Base-by-base conservation (phyloP, 805 yeast species). In the Wickerhamiella sorbophila region DNA sequence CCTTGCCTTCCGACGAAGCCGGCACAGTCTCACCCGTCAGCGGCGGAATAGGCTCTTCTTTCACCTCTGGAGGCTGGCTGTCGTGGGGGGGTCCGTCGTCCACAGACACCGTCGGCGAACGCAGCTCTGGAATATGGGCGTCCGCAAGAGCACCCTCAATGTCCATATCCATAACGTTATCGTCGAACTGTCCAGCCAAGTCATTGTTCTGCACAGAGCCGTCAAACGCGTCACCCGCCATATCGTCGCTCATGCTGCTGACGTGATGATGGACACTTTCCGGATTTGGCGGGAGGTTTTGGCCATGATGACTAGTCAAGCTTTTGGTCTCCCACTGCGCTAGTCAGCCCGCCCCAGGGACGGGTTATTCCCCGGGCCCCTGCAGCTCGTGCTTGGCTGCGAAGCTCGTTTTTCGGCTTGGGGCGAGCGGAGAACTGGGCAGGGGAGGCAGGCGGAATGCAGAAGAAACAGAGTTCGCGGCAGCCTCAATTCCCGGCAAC, bases 71-170 rank as follows among this genome's bases (percentile, higher is more conserved):
- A 12, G 6, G 10, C 10, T 24, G 10, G 29, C 6, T 6, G 29
- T 24, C 29, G 29, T 6, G 10, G 12, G 29, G 29, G 12, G 29
- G 29, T n/a, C 27, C 43, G 22, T 38, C 39, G 31, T 45, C 43
- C 15, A 41, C 44, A 26, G 37, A 36, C 40, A 42, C 46, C 16
- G 16, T 38, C 26, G 42, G 41, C 18, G 27, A 42, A 9, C 24
- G 14, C 32, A 18, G 27, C 26, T 32, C 45, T 16, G 36, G 40
- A n/a, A 38, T 39, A n/a, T 41, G 40, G 18, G 40, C 48, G 16
- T 42, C 29, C 6, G 36, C 31, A n/a, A 26, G 4, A 8, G 19
- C 37, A 22, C n/a, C 38, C 18, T 36, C 38, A 36, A 36, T 16
- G 21, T 36, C 38, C 38, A 36, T 36, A 15, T 24, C 29, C 29